Percentiles rank a stretch among this genome's conserved stretches.
phyloP scores from a whole-genome alignment of 805 yeast genomes.

The Blastobotrys chiropterorum region DNA sequence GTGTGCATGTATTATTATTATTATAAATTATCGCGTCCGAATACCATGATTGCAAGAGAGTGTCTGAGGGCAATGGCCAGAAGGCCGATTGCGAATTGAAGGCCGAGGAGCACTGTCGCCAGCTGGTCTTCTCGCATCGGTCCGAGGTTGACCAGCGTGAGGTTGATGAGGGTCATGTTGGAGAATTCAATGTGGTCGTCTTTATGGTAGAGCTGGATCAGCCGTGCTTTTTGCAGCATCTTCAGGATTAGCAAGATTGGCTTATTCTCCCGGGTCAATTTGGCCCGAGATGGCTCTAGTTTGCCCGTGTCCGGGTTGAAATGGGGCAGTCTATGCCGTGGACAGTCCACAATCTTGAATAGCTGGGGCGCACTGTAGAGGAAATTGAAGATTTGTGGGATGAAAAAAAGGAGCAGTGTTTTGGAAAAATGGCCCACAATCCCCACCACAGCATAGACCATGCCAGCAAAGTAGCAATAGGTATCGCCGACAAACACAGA shows the following conservation, averaged over 20 bases:
- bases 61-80: constrained; percentile 68
- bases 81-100: constrained; percentile 66
- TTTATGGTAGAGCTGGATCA: constrained; percentile 47
- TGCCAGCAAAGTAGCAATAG: constrained; percentile 95
- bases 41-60: constrained; percentile 74
- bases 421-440: constrained; percentile 95
- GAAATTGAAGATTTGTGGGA: constrained; percentile 90
- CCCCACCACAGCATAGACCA: constrained; percentile 97
- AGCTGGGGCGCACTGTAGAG: constrained; percentile 89
- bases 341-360: constrained; percentile 83
- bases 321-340: constrained; percentile 87
- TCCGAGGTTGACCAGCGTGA: constrained; percentile 79
- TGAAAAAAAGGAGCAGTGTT: constrained; percentile 75
- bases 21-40: constrained; percentile 81
- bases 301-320: constrained; percentile 63
- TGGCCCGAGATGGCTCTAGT: constrained; percentile 60
- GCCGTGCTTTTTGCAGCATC: constrained; percentile 41
- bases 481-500: constrained; percentile 96
- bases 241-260: constrained; percentile 32
- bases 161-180: constrained; percentile 83
- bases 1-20: not conserved
- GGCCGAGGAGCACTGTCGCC: constrained; percentile 49
- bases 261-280: constrained; percentile 24
- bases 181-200: constrained; percentile 44
- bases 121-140: constrained; percentile 81